Evolutionary conservation across 495 filamentous ascomycete genomes (phyloP), one percentile per base, ranked within the genome.

Genomic region (Penicillium mononematosum): DNA sequence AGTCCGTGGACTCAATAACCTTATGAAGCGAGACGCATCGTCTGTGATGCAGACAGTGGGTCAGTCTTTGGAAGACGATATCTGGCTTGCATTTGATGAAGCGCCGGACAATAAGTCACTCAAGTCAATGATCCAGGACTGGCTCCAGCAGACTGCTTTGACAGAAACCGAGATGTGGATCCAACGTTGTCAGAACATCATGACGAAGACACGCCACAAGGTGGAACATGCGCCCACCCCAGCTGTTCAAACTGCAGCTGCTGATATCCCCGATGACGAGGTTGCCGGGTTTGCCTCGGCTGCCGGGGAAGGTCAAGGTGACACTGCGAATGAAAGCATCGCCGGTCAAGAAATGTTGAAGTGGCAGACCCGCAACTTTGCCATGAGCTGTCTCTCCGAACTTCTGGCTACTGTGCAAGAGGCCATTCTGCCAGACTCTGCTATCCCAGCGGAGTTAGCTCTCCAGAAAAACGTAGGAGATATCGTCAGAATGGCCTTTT

Each of bases 401-500:
- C 83, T 99, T 16, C 81, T 98, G 49, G 68, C 78, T 8, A 81
- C 90, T 25, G 83, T 93, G 11, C 83, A 81, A 45, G 91, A 89
- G 71, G 88, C 92, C 9, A 81, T 87, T 11, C 65, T 83, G 31
- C 83, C 82, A 41, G 87, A 89, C 36, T 81, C 84, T 27, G 83
- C 89, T 22, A 88, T 90, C 20, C 74, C 82, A 8, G 87, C 90
- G 2, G 85, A 91, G 60, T 62, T 82, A 32, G 88, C 87, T 4
- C 79, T 99, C 43, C 91, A 97, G 68, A 82, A 83, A 45, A 88
- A 86, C 62, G 84, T 98, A 45, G 92, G 89, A 17, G 94, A 98
- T 65, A 88, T 99, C n/a, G 88, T 98, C 38, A 83, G 92, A 53
- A 95, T 98, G 83, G 94, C 94, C 0, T 99, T 99, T 69, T 96